A percentile compares a stretch with the other conserved stretches of the same genome.
phyloP scores from a whole-genome alignment of 352 stramenopile genomes.

The Paralagenidium karlingii region DNA sequence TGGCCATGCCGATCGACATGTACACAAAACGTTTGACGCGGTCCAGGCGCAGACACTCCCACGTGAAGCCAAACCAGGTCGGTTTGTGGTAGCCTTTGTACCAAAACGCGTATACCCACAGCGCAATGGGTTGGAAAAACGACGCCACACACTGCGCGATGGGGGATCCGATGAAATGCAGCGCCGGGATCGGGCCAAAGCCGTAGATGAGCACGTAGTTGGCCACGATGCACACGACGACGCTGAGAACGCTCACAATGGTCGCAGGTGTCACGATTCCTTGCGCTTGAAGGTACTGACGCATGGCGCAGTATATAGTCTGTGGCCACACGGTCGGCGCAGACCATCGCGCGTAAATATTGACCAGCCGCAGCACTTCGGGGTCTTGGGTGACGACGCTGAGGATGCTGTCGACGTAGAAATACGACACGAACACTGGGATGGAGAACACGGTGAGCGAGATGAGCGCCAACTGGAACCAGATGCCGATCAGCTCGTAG shows the following conservation, averaged over 20 bases:
- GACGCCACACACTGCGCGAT: conserved; percentile 57
- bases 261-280: conserved; percentile 71
- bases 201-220: conserved; percentile 79
- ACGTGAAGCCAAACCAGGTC: conserved; percentile 54
- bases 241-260: conserved; percentile 58
- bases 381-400: conserved; percentile 48
- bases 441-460: conserved; percentile 53
- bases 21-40: conserved; percentile 50
- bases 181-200: too few species aligned
- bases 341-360: conserved; percentile 45
- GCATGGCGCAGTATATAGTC: conserved; percentile 53
- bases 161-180: conserved; percentile 69
- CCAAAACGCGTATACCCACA: conserved; percentile 58
- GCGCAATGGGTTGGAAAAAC: conserved; percentile 59
- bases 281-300: conserved; percentile 69
- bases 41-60: conserved; percentile 40
- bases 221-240: conserved; percentile 47
- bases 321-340: conserved; percentile 55
- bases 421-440: conserved; percentile 70
- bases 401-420: conserved; percentile 64
- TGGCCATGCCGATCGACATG: conserved; percentile 59
- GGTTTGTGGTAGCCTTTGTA: conserved; percentile 74
- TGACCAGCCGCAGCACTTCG: conserved; percentile 44
- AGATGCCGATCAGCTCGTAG: conserved; percentile 59
- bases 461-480: conserved; percentile 63